phyloP scores from a whole-genome alignment of 306 rosid genomes.

The Cicer yamashitae region DNA sequence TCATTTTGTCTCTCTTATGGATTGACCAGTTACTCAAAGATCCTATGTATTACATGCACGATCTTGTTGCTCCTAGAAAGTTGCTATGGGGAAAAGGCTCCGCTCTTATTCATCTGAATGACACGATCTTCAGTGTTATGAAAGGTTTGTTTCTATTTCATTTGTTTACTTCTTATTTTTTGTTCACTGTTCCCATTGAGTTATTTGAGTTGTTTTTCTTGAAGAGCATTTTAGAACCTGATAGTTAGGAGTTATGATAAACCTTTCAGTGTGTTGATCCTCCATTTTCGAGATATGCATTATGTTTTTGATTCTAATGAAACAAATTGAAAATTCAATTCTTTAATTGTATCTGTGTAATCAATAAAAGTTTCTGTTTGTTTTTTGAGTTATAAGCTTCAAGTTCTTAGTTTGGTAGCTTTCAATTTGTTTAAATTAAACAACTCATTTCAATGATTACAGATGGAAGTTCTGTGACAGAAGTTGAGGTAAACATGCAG shows the following conservation, averaged over 20 bases:
- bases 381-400: slow-evolving; percentile 18
- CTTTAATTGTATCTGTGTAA: background rate
- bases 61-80: slow-evolving; percentile 74
- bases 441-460: slow-evolving; percentile 47
- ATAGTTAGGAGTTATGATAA: slow-evolving; percentile 18
- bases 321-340: slow-evolving; percentile 20
- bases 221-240: slow-evolving; percentile 10
- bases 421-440: slow-evolving; percentile 37
- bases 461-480: slow-evolving; percentile 68
- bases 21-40: slow-evolving; percentile 71
- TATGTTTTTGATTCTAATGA: slow-evolving; percentile 14
- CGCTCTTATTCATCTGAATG: slow-evolving; percentile 70
- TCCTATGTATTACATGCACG: slow-evolving; percentile 61
- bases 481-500: slow-evolving; percentile 59
- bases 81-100: slow-evolving; percentile 83
- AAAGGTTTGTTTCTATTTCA: slow-evolving; percentile 63
- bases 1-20: slow-evolving; percentile 33
- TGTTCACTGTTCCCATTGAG: background rate
- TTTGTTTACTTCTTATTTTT: slow-evolving; percentile 32
- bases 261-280: background rate
- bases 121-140: slow-evolving; percentile 65
- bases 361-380: background rate
- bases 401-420: slow-evolving; percentile 15
- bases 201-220: slow-evolving; percentile 1
- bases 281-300: slow-evolving; percentile 27